Conservation (phyloP, 805 yeast genomes). For the Saturnispora zaruensis region DNA sequence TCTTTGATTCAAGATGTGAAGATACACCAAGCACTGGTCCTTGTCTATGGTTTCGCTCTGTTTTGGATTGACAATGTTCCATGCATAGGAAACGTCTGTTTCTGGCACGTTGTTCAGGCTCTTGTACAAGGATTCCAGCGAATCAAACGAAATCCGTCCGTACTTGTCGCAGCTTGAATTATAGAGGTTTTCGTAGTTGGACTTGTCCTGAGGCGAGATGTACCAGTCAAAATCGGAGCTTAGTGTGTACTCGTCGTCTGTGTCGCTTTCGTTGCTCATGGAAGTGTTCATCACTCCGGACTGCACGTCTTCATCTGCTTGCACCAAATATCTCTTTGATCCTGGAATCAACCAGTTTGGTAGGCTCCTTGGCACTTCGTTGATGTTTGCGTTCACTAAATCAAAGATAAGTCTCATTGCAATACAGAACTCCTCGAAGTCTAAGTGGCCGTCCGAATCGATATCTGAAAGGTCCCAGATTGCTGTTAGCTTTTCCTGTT, state of each 20-base stretch:
- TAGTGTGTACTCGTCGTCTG: constrained; percentile 56
- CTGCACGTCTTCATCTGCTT: constrained; percentile 66
- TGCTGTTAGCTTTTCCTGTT: constrained; percentile 65
- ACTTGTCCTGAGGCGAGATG: constrained; percentile 79
- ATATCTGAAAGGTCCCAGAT: constrained; percentile 92
- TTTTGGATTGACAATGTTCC: constrained; percentile 93
- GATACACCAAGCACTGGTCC: constrained; percentile 82
- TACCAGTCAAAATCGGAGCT: constrained; percentile 89
- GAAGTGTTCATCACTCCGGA: constrained; percentile 18
- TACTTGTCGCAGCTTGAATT: constrained; percentile 63
- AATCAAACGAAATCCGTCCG: constrained; percentile 72
- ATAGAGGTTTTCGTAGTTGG: constrained; percentile 72
- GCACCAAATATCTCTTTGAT: constrained; percentile 73
- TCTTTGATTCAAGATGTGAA: constrained; percentile 87
- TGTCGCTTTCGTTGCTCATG: constrained; percentile 33
- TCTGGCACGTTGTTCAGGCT: constrained; percentile 68
- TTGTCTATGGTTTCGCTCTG: constrained; percentile 81
- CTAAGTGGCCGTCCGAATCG: constrained; percentile 84
- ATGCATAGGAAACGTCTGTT: constrained; percentile 79
- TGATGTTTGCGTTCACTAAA: constrained; percentile 59
- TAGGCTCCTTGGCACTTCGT: constrained; percentile 56
- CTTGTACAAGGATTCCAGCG: constrained; percentile 59
- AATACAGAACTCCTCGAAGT: constrained; percentile 95
- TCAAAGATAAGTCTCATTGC: constrained; percentile 95
- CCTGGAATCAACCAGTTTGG: constrained; percentile 95